Base-by-base conservation (phyloP, 805 yeast genomes). In the Kodamaea kaohsiungensis region DNA sequence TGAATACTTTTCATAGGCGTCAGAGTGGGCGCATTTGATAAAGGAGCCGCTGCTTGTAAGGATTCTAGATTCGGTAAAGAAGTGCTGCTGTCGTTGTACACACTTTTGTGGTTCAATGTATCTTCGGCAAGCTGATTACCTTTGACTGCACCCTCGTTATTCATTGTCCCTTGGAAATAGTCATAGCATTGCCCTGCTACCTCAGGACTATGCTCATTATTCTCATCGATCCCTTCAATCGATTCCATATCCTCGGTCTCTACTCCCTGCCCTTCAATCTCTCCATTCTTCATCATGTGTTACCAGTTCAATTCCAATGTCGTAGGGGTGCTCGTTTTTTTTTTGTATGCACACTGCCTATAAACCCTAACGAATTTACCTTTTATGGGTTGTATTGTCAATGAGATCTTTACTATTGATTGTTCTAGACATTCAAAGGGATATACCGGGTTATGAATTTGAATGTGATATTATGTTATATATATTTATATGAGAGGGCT, bases 31-130 rank as follows among this genome's bases (percentile, higher is more conserved):
- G 19, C 18, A 49, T 15, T 25, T 13, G 52, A 22, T 30, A 30
- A 30, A 30, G 35, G 35, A 4, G 35, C 35, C 13, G 35, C 17
- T 38, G 6, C 42, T 8, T 38, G 42, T 16, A 38, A 9, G 19
- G 42, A n/a, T 16, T 38, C 42, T 38, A 38, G 25, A 40, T 40
- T 40, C 25, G 45, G 45, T 40, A 40, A 19, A 17, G 45, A 40
- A 13, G 45, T 40, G 45, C 25, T 17, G 45, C 45, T 40, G n/a
- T 40, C 45, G 45, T 40, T 40, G 42, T 38, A 17, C 45, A 40
- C 45, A 16, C 25, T 40, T 40, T 40, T 40, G 45, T 40, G 45
- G 19, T 16, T 13, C 19, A 40, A 40, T 19, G 19, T 12, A 13
- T 40, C 45, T 19, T 16, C 25, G 45, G 45, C 35, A 30, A 30